Conservation (phyloP, 108 stramenopile species). For the Aurantiochytrium sp. region DNA sequence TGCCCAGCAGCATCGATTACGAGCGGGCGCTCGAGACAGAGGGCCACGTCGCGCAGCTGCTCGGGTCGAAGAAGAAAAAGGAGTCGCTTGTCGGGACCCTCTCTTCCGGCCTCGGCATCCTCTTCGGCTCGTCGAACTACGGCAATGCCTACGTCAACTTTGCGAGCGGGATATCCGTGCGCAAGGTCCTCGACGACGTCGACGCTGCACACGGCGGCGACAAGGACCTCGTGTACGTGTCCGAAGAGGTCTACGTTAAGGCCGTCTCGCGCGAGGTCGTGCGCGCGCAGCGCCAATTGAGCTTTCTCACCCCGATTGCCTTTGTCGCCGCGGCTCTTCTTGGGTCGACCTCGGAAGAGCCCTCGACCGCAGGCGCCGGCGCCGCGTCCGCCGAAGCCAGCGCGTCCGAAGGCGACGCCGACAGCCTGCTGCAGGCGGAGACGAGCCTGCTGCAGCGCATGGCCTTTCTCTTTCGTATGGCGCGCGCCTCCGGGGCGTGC, state of each 20-base stretch:
- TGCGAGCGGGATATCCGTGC: not conserved
- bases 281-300: not conserved
- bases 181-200: not conserved
- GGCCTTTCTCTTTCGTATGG: too few species aligned
- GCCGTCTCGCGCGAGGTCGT: not conserved
- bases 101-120: not conserved
- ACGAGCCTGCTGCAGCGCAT: too few species aligned
- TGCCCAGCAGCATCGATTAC: conserved; percentile 20
- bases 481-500: too few species aligned
- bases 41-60: not conserved
- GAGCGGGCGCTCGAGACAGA: conserved; percentile 2
- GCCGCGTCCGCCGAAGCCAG: too few species aligned
- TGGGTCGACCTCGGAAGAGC: not conserved
- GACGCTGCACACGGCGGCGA: not conserved
- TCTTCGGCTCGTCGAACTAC: not conserved
- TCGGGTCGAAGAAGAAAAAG: not conserved
- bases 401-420: too few species aligned
- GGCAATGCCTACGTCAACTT: not conserved
- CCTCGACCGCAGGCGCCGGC: too few species aligned
- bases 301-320: not conserved
- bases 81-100: not conserved
- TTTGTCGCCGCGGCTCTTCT: not conserved
- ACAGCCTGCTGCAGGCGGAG: not conserved
- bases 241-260: conserved; percentile 18
- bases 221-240: not conserved